phyloP scores from a whole-genome alignment of 2,329 filamentous ascomycete species.

The Epichloe amarillans region DNA sequence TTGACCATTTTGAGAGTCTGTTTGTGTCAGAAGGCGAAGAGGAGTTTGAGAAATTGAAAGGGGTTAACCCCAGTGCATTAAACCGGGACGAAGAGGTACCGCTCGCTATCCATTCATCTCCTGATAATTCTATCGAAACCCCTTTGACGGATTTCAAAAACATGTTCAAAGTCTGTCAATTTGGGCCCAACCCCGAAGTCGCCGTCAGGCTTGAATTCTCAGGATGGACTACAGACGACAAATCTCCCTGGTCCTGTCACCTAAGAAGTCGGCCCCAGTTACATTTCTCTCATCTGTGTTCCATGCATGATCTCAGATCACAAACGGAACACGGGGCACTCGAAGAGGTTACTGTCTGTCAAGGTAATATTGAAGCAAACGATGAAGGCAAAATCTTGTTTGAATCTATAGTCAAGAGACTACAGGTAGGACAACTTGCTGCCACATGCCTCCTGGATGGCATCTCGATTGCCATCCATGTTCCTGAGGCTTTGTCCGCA shows the following conservation, averaged over 20 bases:
- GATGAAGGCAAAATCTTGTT: constrained; percentile 10
- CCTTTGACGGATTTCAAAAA: neutral
- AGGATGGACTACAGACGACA: constrained; percentile 7
- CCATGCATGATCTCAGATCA: constrained; percentile 17
- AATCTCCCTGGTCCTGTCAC: constrained; percentile 13
- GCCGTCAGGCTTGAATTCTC: constrained; percentile 7
- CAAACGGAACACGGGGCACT: constrained; percentile 6
- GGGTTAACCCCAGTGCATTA: neutral
- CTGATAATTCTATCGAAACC: neutral
- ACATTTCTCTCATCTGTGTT: constrained; percentile 22
- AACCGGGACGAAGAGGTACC: neutral
- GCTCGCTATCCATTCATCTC: neutral
- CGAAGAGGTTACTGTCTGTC: constrained; percentile 5
- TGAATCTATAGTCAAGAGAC: constrained; percentile 17
- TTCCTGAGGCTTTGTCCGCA: neutral
- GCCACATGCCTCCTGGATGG: constrained; percentile 18
- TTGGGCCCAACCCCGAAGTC: constrained; percentile 4
- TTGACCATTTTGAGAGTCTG: constrained; percentile 1
- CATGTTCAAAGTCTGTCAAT: constrained; percentile 6
- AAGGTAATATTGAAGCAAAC: constrained; percentile 10
- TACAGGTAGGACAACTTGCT: constrained; percentile 23
- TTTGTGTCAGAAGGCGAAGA: constrained; percentile 3
- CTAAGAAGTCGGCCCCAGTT: constrained; percentile 15
- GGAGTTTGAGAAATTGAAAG: neutral
- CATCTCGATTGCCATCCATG: constrained; percentile 24